A percentile compares a stretch with the other conserved stretches of the same genome.
phyloP scores from a whole-genome alignment of 1,139 yeast species.

The Kodamaea fungicola region DNA sequence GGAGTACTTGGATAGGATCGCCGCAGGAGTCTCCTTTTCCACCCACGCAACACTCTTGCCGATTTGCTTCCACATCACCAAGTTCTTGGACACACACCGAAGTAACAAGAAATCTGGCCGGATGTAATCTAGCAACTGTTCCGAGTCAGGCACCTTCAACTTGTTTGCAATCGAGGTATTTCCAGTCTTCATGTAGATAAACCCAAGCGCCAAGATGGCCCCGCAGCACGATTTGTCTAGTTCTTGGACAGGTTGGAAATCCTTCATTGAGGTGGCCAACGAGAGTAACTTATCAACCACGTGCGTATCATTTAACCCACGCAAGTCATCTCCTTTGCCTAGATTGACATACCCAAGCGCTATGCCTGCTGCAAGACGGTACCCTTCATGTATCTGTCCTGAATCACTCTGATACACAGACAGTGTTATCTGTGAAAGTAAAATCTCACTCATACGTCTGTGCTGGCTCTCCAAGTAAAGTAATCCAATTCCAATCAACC shows the following conservation, averaged over 20 bases:
- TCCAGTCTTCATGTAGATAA: conserved; percentile 70
- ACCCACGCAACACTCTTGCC: conserved; percentile 59
- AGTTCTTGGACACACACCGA: conserved; percentile 61
- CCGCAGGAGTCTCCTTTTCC: conserved; percentile 48
- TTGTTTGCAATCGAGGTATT: conserved; percentile 60
- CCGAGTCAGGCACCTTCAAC: conserved; percentile 59
- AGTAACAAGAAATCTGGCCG: conserved; percentile 78
- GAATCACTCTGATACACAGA: conserved; percentile 55
- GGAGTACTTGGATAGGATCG: conserved; percentile 31
- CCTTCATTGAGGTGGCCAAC: conserved; percentile 61
- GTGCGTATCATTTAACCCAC: conserved; percentile 64
- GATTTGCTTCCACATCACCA: conserved; percentile 78
- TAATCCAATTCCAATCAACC: conserved; percentile 84
- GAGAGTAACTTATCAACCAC: conserved; percentile 64
- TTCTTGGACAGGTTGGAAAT: conserved; percentile 62
- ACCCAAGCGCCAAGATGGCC: conserved; percentile 70
- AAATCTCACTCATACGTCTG: conserved; percentile 80
- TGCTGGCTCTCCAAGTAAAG: conserved; percentile 77
- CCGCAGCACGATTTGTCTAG: conserved; percentile 79
- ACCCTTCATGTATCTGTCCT: conserved; percentile 69
- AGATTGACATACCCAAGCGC: conserved; percentile 84
- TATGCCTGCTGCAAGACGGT: conserved; percentile 84
- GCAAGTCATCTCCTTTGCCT: conserved; percentile 67
- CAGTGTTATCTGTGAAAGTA: conserved; percentile 64
- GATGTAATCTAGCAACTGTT: conserved; percentile 63